Conservation (phyloP, 202 grass and related monocot genomes). For the Schoenoplectus triqueter region DNA sequence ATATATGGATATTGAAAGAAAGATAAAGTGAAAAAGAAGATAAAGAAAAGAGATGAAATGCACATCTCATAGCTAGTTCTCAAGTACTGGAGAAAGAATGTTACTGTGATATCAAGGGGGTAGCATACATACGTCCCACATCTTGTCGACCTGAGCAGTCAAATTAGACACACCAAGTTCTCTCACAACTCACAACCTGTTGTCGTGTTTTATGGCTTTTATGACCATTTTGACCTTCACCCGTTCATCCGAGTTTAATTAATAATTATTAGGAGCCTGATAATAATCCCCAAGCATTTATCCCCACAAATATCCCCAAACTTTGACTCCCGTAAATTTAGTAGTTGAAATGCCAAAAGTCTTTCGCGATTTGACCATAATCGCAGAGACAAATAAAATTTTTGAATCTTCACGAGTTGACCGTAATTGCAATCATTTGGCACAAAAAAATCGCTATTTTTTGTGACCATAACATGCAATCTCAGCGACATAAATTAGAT, state of each 20-base stretch:
- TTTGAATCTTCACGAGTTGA: too few relatives aligned
- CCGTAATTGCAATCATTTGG: too few relatives aligned
- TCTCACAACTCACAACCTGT: background rate
- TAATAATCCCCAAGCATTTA: background rate
- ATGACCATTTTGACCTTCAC: constrained; percentile 5
- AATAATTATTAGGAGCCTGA: background rate
- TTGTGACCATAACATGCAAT: too few relatives aligned
- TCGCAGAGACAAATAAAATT: too few relatives aligned
- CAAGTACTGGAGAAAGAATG: background rate
- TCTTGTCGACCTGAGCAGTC: background rate
- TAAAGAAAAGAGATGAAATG: background rate
- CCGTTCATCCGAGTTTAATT: background rate
- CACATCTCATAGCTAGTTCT: background rate
- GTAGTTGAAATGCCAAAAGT: too few relatives aligned
- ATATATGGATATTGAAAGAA: background rate
- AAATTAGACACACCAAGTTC: background rate
- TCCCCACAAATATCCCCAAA: too few relatives aligned
- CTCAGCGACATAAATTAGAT: too few relatives aligned
- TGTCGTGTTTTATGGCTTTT: background rate
- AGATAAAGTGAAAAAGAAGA: background rate
- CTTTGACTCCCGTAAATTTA: too few relatives aligned
- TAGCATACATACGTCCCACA: background rate
- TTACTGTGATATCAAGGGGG: background rate
- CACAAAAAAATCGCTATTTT: too few relatives aligned
- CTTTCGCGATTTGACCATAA: too few relatives aligned